Evolutionary conservation across 2,329 filamentous ascomycete species (phyloP).

Genomic region (Teratosphaeriaceae sp.): DNA sequence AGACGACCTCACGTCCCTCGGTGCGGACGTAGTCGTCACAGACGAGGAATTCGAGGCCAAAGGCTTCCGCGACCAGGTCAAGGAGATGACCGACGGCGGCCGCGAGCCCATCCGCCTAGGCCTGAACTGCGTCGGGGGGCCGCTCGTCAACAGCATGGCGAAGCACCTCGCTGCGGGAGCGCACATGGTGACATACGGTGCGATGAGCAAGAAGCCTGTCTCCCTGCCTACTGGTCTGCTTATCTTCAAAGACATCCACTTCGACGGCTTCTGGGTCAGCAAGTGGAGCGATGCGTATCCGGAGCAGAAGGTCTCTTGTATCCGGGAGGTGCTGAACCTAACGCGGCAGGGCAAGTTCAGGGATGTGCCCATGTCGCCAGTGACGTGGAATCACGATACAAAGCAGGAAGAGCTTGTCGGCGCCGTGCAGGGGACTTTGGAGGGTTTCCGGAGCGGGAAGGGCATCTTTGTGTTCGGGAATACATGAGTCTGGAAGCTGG

Average conservation of each 20-base stretch:
- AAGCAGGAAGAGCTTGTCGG: conserved; percentile 60
- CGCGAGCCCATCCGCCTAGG: conserved; percentile 68
- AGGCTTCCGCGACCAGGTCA: conserved; percentile 56
- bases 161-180: conserved; percentile 61
- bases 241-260: conserved; percentile 88
- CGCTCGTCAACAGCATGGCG: conserved; percentile 70
- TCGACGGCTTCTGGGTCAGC: conserved; percentile 93
- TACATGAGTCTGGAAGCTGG: conserved; percentile 26
- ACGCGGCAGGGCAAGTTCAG: conserved; percentile 70
- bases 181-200: conserved; percentile 87
- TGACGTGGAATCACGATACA: conserved; percentile 79
- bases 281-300: conserved; percentile 75
- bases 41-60: conserved; percentile 54
- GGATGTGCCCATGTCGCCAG: conserved; percentile 74
- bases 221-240: conserved; percentile 72
- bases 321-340: conserved; percentile 76
- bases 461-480: conserved; percentile 76
- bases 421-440: conserved; percentile 74
- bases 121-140: conserved; percentile 91
- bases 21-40: conserved; percentile 57
- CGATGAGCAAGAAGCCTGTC: conserved; percentile 86
- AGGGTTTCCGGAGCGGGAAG: conserved; percentile 82
- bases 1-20: conserved; percentile 53
- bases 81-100: conserved; percentile 63
- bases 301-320: conserved; percentile 66